Evolutionary conservation across 2,329 filamentous ascomycete species (phyloP).

Genomic region (Fusarium citri): DNA sequence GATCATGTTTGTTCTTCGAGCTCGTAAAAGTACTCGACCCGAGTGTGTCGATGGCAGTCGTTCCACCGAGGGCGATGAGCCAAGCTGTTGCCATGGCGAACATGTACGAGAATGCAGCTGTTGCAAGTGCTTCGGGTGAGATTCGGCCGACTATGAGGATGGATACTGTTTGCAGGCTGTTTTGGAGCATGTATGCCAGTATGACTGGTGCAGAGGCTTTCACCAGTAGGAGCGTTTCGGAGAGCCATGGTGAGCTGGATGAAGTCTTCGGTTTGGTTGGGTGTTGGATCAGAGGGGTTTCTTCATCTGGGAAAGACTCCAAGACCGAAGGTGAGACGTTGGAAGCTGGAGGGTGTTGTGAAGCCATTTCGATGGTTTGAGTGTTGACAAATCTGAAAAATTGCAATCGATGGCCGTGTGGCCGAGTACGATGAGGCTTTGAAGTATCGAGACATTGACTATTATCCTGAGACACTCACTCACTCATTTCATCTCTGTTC

Average conservation of each 20-base stretch:
- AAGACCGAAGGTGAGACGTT: fast-evolving
- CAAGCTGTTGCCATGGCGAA: slow-evolving; percentile 91
- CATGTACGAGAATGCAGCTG: slow-evolving; percentile 91
- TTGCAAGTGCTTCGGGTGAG: slow-evolving; percentile 82
- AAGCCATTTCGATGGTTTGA: background rate
- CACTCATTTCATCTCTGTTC: background rate
- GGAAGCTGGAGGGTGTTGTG: fast-evolving
- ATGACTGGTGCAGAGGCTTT: slow-evolving; percentile 82
- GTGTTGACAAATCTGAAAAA: fast-evolving
- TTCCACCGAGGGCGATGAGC: slow-evolving; percentile 87
- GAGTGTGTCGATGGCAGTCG: slow-evolving; percentile 86
- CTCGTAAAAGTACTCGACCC: slow-evolving; percentile 86
- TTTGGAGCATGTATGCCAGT: slow-evolving; percentile 85
- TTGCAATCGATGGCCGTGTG: too few relatives aligned
- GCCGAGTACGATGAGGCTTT: background rate
- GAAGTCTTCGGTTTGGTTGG: background rate
- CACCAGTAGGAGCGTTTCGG: slow-evolving; percentile 62
- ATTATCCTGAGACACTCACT: background rate
- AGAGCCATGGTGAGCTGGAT: slow-evolving; percentile 33
- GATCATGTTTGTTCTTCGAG: slow-evolving; percentile 79
- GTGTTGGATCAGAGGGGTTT: slow-evolving; percentile 28
- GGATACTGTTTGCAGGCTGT: slow-evolving; percentile 84
- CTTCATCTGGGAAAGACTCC: slow-evolving; percentile 33
- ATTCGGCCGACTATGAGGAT: slow-evolving; percentile 84
- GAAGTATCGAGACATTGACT: background rate